phyloP scores from a whole-genome alignment of 257 asterid species.

The Lantana camara region DNA sequence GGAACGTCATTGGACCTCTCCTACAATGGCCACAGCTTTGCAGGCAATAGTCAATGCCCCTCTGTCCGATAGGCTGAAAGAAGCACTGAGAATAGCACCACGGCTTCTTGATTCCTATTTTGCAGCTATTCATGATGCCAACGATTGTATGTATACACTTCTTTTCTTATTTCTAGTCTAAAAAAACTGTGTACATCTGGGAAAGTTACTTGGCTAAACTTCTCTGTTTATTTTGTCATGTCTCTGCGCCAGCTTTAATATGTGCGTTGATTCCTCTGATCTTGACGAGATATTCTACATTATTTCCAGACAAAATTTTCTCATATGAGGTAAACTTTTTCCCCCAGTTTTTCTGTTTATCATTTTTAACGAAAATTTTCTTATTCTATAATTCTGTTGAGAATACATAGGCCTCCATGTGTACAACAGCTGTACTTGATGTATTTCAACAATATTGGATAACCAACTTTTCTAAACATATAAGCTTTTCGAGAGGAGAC shows the following conservation, averaged over 20 bases:
- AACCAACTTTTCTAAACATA: too few relatives aligned
- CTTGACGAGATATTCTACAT: constrained; percentile 78
- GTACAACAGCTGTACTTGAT: neutral
- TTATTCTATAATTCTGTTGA: neutral
- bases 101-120: constrained; percentile 77
- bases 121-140: constrained; percentile 67
- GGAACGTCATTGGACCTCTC: constrained; percentile 98
- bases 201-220: constrained; percentile 20
- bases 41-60: constrained; percentile 66
- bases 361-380: neutral
- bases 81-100: constrained; percentile 78
- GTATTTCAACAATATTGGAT: too few relatives aligned
- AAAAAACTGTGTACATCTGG: constrained; percentile 16
- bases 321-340: constrained; percentile 66
- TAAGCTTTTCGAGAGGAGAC: too few relatives aligned
- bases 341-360: neutral
- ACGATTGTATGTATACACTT: constrained; percentile 57
- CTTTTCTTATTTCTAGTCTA: constrained; percentile 26
- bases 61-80: constrained; percentile 74
- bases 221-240: constrained; percentile 28
- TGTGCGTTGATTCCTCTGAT: constrained; percentile 86
- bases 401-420: neutral
- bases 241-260: constrained; percentile 65
- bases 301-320: constrained; percentile 79
- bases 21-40: constrained; percentile 82